Conservation (phyloP, 257 asterid species). For the Gentiana straminea region DNA sequence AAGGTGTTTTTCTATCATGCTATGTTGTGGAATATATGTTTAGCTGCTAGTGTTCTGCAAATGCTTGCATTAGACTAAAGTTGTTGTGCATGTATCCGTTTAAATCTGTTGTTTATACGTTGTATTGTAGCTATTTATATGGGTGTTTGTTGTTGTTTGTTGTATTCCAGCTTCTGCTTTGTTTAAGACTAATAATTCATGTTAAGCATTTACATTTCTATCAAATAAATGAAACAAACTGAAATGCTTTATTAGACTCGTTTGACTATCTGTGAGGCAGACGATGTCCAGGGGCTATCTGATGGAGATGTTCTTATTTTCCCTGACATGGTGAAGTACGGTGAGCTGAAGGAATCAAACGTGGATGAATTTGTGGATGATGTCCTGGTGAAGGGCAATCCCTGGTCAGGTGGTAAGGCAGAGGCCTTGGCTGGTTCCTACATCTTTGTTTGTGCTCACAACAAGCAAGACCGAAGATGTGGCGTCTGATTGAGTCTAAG, state of each 20-base stretch:
- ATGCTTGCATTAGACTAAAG: no score
- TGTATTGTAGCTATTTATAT: no score
- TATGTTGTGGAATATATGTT: no score
- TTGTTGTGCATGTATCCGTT: no score
- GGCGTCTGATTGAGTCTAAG: conserved; percentile 83
- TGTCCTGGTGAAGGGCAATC: conserved; percentile 67
- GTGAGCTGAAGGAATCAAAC: conserved; percentile 73
- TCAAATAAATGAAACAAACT: no score
- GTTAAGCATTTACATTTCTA: no score
- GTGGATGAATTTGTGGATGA: conserved; percentile 75
- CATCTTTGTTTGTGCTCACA: conserved; percentile 92
- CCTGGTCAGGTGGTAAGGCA: conserved; percentile 61
- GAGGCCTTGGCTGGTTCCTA: conserved; percentile 65
- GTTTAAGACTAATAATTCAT: no score
- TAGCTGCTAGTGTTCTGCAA: no score
- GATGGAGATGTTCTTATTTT: conserved; percentile 86
- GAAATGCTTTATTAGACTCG: conserved; percentile 68
- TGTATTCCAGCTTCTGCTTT: no score
- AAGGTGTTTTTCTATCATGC: no score
- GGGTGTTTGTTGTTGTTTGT: no score
- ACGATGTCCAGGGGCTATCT: conserved; percentile 38
- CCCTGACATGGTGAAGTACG: conserved; percentile 80
- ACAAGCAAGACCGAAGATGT: conserved; percentile 70
- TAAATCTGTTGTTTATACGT: no score
- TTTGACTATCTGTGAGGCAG: conserved; percentile 69